Conservation (phyloP, 2,329 filamentous ascomycete species). For the Cladosporium sp. region DNA sequence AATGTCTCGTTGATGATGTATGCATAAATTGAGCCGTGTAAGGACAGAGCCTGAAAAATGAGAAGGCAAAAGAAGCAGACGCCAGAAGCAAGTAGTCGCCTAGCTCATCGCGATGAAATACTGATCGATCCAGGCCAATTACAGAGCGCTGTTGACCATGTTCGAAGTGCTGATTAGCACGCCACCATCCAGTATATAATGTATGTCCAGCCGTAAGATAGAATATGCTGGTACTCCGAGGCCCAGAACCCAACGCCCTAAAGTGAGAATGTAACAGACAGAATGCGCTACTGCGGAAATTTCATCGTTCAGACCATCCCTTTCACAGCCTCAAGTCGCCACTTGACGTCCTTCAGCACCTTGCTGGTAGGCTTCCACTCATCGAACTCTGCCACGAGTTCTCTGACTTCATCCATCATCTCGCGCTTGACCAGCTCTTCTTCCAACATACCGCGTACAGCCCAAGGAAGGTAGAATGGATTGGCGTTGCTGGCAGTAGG, state of each 20-base stretch:
- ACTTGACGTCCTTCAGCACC: conserved; percentile 92
- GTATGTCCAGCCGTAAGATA: neutral
- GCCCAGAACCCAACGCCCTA: neutral
- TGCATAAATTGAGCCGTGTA: neutral
- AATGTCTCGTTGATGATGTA: neutral
- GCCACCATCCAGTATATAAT: neutral
- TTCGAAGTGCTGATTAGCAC: neutral
- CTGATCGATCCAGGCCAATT: neutral
- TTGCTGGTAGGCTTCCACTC: conserved; percentile 90
- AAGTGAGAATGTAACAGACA: neutral
- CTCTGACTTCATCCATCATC: conserved; percentile 64
- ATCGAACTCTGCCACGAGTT: conserved; percentile 84
- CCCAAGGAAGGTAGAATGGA: conserved; percentile 91
- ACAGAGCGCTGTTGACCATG: neutral
- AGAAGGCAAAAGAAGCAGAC: neutral
- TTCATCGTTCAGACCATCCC: conserved; percentile 64
- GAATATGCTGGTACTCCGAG: neutral
- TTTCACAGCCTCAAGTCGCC: conserved; percentile 84
- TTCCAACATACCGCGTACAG: conserved; percentile 88
- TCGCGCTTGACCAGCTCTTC: conserved; percentile 84
- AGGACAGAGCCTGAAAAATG: neutral
- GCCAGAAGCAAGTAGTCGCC: neutral
- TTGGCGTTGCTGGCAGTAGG: conserved; percentile 57
- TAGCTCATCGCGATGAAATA: neutral
- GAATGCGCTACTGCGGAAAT: neutral